Evolutionary conservation across 1,139 yeast genomes (phyloP), one percentile per base, ranked within the genome.

Genomic region (Blastobotrys illinoisensis): DNA sequence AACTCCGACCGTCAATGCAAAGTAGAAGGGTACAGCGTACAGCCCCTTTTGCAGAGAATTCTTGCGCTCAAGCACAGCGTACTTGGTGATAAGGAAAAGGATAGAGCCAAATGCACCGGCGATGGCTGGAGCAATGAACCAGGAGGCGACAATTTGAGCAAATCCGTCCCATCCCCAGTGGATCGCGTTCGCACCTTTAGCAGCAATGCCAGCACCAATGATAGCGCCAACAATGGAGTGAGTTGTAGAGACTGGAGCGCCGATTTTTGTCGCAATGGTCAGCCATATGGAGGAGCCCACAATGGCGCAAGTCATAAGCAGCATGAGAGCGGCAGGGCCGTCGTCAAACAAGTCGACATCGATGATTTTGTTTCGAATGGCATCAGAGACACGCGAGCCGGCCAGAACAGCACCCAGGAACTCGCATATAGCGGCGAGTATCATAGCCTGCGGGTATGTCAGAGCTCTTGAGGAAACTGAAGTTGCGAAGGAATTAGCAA

Each of bases 171-270:
- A 86, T 21, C 89, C 91, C 95, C 93, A 86, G 56, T 70, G 72
- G 57, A 86, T 79, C 57, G 80, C 74, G 1, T 71, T 65, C 46
- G 80, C 83, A 57, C 83, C 84, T 60, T 76, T 77, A 26, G 91
- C 85, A 50, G 91, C 95, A 65, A 86, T 79, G 56, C 88, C 85
- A 16, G 87, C 78, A 60, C 95, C 93, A 59, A 85, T 83, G 51
- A 84, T 79, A 43, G 84, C 91, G 66, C 91, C 93, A 52, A 86
- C 87, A 62, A 86, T 84, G 11, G 90, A 83, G 65, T 86, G 91
- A 20, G 93, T 86, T 32, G 91, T 84, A 14, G 91, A 85, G 50
- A 84, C 90, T 24, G 93, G 91, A 79, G 84, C 79, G 60, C 89
- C 88, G 45, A 84, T 69, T 3, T 69, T 62, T 32, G 93, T 86